Evolutionary conservation across 2,329 filamentous ascomycete genomes (phyloP).

Genomic region (Metarhizium anisopliae): DNA sequence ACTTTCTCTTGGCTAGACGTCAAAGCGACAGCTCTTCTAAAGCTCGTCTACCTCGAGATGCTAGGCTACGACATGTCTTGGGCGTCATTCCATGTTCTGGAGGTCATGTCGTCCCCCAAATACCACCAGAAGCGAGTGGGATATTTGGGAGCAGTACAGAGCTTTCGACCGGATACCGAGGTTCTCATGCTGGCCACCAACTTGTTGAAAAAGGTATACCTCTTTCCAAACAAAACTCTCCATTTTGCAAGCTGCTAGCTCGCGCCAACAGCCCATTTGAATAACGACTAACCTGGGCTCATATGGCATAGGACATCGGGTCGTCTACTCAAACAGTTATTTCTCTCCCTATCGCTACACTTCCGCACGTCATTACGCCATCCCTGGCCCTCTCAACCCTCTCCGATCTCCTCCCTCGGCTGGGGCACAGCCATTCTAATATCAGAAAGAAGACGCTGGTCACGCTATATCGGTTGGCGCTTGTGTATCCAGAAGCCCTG

Average conservation of each 20-base stretch:
- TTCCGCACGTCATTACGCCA: constrained; percentile 92
- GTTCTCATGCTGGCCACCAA: constrained; percentile 97
- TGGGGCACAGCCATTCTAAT: constrained; percentile 76
- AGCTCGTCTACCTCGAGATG: constrained; percentile 97
- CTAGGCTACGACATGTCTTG: constrained; percentile 99
- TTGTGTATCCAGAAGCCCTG: constrained; percentile 94
- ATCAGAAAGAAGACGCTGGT: constrained; percentile 95
- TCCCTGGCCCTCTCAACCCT: constrained; percentile 86
- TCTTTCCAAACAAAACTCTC: not conserved
- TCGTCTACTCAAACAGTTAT: constrained; percentile 67
- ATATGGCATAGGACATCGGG: constrained; percentile 50
- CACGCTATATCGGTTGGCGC: constrained; percentile 81
- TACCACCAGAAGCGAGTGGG: constrained; percentile 93
- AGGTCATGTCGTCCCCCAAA: constrained; percentile 96
- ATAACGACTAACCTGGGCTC: not conserved
- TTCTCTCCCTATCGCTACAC: constrained; percentile 73
- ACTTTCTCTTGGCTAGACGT: constrained; percentile 50
- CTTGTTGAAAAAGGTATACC: constrained; percentile 74
- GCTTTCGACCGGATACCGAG: constrained; percentile 89
- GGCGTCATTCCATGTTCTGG: constrained; percentile 95
- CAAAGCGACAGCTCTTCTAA: constrained; percentile 91
- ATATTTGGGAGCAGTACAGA: constrained; percentile 92
- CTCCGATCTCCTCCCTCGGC: constrained; percentile 73
- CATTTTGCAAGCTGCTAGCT: too few species aligned
- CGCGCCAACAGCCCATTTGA: not conserved